Evolutionary conservation across 106 monocot species (phyloP).

Genomic region (Acorus calamus): DNA sequence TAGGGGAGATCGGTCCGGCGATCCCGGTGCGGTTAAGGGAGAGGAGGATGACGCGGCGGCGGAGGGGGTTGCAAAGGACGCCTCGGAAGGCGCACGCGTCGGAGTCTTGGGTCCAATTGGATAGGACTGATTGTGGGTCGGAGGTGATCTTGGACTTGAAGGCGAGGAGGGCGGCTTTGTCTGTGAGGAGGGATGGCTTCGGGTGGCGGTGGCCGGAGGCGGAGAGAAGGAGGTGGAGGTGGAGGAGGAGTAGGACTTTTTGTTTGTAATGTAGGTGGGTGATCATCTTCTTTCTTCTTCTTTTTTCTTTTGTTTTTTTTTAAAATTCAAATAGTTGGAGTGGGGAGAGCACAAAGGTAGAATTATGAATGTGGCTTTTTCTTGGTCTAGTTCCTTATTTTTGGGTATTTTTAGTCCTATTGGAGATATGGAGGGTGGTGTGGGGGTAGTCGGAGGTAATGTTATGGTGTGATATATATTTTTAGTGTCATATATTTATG

Average conservation of each 20-base stretch:
- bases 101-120: neutral
- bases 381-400: too few relatives aligned
- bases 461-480: too few relatives aligned
- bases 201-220: neutral
- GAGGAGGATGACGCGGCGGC: neutral
- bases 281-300: too few relatives aligned
- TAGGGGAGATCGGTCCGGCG: slow-evolving; percentile 10
- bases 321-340: too few relatives aligned
- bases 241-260: slow-evolving; percentile 20
- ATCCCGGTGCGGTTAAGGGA: neutral
- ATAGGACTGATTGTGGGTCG: slow-evolving; percentile 1
- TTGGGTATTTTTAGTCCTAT: too few relatives aligned
- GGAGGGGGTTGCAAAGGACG: neutral
- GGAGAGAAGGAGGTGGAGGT: slow-evolving; percentile 10
- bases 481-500: too few relatives aligned
- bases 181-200: slow-evolving; percentile 2
- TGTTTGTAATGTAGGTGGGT: neutral
- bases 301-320: too few relatives aligned
- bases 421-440: too few relatives aligned
- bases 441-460: too few relatives aligned
- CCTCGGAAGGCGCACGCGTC: slow-evolving; percentile 3
- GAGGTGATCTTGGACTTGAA: slow-evolving; percentile 3
- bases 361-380: too few relatives aligned
- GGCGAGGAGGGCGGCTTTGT: slow-evolving; percentile 15
- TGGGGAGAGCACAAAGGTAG: too few relatives aligned